Conservation (phyloP, 345 rosid species). For the Durio zibethinus region DNA sequence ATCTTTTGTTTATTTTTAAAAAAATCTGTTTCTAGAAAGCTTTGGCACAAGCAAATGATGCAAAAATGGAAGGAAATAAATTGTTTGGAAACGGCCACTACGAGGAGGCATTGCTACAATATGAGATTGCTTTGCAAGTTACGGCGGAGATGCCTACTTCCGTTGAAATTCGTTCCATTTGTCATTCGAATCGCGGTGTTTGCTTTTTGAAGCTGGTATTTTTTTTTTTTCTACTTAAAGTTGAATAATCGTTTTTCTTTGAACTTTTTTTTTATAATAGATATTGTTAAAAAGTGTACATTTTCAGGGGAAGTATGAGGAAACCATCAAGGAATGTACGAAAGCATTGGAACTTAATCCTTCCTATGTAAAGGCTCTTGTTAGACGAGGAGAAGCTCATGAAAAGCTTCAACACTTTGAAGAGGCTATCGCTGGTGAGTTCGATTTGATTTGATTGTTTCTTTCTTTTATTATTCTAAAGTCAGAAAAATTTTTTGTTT, state of each 20-base stretch:
- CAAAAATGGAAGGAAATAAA: slow-evolving; percentile 74
- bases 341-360: slow-evolving; percentile 80
- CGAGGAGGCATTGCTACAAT: slow-evolving; percentile 76
- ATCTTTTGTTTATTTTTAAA: neutral
- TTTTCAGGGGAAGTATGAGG: slow-evolving; percentile 60
- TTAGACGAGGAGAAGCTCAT: slow-evolving; percentile 81
- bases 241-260: neutral
- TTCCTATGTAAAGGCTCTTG: slow-evolving; percentile 63
- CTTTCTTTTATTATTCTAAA: neutral
- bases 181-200: slow-evolving; percentile 71
- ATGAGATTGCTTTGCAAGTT: slow-evolving; percentile 55
- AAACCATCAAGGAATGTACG: slow-evolving; percentile 81
- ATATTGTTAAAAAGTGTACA: neutral
- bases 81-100: slow-evolving; percentile 57
- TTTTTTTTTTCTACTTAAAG: neutral
- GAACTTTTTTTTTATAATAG: neutral
- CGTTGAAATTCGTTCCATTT: slow-evolving; percentile 60
- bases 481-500: neutral
- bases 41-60: slow-evolving; percentile 55
- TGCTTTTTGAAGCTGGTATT: slow-evolving; percentile 78
- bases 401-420: slow-evolving; percentile 90
- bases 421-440: slow-evolving; percentile 79
- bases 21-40: slow-evolving; percentile 38
- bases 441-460: neutral
- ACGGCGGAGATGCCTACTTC: slow-evolving; percentile 40